Percentiles rank a stretch among this genome's conserved stretches.
These are phyloP conservation scores for Sutorius eximius DNA, from an alignment of 1,284 basidiomycete species.

Conservation along the genomic window DNA sequence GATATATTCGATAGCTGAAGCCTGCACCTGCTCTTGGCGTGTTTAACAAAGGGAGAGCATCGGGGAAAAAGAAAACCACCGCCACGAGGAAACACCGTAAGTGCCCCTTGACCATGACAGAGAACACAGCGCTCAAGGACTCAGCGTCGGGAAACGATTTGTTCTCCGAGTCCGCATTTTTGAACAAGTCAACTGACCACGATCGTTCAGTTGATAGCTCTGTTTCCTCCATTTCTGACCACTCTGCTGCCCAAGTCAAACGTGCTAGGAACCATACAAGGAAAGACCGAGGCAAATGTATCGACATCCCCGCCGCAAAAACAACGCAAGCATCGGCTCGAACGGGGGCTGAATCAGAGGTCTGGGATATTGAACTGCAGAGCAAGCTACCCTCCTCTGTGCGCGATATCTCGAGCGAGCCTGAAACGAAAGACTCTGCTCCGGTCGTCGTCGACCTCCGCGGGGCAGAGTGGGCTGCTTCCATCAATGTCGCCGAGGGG, in stretches of 20 bases:
- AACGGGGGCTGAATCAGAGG: conserved; percentile 42
- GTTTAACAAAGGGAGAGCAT: conserved; percentile 72
- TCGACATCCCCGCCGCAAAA: not conserved
- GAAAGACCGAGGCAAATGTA: not conserved
- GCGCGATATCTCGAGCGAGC: conserved; percentile 11
- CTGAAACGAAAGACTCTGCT: conserved; percentile 8
- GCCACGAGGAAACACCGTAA: conserved; percentile 21
- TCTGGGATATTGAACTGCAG: conserved; percentile 68
- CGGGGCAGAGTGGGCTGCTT: conserved; percentile 24
- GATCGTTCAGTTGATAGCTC: conserved; percentile 6
- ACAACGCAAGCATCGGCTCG: not conserved
- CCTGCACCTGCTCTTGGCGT: conserved; percentile 52
- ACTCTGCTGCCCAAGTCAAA: not conserved
- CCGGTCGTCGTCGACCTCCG: conserved; percentile 25
- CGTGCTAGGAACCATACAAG: conserved; percentile 4
- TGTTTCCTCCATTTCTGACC: conserved; percentile 4
- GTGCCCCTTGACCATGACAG: not conserved
- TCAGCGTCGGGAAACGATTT: conserved; percentile 20
- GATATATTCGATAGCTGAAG: conserved; percentile 39
- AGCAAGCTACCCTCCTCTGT: conserved; percentile 28
- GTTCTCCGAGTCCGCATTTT: conserved; percentile 56
- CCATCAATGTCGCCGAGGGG: conserved; percentile 3
- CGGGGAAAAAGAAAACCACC: conserved; percentile 40
- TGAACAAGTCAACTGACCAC: conserved; percentile 36
- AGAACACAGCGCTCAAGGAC: conserved; percentile 7